Conservation (phyloP, 768 basidiomycete species). For the Tylopilus vinaceipallidus region DNA sequence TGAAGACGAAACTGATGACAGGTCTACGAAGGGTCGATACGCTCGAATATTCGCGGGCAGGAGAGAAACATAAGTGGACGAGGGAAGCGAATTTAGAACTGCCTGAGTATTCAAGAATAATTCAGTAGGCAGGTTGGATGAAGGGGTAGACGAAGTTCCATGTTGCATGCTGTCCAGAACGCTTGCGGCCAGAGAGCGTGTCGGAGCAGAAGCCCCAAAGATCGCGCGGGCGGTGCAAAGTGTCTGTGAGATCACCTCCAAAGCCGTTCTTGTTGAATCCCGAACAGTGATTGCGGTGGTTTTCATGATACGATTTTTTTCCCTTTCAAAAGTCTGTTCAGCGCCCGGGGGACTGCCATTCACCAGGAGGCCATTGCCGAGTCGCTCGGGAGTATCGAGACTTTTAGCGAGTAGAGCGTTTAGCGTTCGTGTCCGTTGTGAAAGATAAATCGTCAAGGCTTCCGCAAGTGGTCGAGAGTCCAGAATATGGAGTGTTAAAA, state of each 20-base stretch:
- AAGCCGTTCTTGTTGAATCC: constrained; percentile 47
- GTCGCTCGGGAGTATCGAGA: constrained; percentile 21
- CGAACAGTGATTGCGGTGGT: constrained; percentile 49
- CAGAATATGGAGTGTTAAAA: constrained; percentile 83
- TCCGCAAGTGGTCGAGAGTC: constrained; percentile 81
- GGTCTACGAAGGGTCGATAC: constrained; percentile 86
- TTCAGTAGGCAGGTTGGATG: constrained; percentile 42
- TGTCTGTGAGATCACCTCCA: constrained; percentile 60
- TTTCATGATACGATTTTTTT: constrained; percentile 25
- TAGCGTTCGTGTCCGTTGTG: constrained; percentile 65
- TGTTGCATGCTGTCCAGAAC: constrained; percentile 65
- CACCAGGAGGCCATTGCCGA: constrained; percentile 31
- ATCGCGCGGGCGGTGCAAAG: constrained; percentile 54
- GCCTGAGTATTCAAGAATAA: constrained; percentile 64
- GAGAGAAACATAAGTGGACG: constrained; percentile 77
- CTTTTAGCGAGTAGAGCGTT: constrained; percentile 41
- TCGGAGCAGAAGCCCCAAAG: constrained; percentile 42
- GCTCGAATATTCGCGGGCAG: constrained; percentile 67
- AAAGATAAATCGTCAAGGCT: constrained; percentile 65
- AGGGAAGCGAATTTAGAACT: constrained; percentile 71
- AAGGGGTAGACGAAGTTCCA: constrained; percentile 34
- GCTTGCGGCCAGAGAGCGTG: constrained; percentile 48
- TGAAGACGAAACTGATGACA: constrained; percentile 54
- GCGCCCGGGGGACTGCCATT: constrained; percentile 37
- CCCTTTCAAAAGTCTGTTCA: constrained; percentile 1